Conservation (phyloP, 1,284 basidiomycete species). For the Singerocomus inundabilis region DNA sequence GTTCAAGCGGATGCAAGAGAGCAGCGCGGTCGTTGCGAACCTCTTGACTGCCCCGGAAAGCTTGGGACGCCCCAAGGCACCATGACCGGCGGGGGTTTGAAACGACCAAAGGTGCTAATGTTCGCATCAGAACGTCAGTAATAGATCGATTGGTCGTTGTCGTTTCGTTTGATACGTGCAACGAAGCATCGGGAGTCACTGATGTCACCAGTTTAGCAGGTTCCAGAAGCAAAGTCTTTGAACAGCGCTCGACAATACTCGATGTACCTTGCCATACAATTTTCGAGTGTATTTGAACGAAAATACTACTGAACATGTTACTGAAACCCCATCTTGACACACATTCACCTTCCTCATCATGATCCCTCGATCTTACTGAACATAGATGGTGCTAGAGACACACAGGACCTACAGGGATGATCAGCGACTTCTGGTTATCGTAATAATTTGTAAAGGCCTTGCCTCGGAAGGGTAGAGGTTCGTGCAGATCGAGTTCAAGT, state of each 20-base stretch:
- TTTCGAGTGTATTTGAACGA: background rate
- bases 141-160: background rate
- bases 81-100: constrained; percentile 1
- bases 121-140: background rate
- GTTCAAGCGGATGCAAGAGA: constrained; percentile 43
- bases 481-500: constrained; percentile 45
- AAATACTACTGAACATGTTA: background rate
- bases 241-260: background rate
- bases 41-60: constrained; percentile 21
- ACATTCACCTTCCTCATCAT: background rate
- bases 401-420: constrained; percentile 23
- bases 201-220: background rate
- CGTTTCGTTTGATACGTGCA: background rate
- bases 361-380: constrained; percentile 8
- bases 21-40: constrained; percentile 41
- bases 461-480: constrained; percentile 48
- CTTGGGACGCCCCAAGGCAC: constrained; percentile 14
- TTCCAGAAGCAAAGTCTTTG: background rate
- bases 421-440: constrained; percentile 3
- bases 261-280: background rate
- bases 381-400: constrained; percentile 25
- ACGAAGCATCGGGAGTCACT: background rate
- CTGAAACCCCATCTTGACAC: background rate
- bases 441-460: background rate
- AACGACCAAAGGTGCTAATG: background rate